Percentiles rank a stretch among this genome's conserved stretches.
These are phyloP conservation scores for Pichia californica DNA, from an alignment of 805 yeast genomes.

Conservation along the genomic window DNA sequence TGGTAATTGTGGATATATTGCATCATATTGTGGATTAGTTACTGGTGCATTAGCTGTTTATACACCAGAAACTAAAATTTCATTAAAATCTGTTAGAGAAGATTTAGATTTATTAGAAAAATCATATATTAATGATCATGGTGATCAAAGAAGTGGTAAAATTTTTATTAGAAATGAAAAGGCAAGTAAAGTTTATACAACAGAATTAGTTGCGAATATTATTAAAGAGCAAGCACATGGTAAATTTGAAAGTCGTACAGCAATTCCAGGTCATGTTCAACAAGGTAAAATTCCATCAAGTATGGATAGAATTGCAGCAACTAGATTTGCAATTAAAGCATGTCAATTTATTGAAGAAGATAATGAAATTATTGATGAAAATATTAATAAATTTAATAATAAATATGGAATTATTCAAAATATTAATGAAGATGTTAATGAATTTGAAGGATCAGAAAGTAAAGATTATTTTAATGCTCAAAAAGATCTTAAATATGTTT, in stretches of 20 bases:
- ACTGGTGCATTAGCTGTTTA: conserved; percentile 90
- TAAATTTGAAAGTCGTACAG: conserved; percentile 84
- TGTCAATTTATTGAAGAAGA: conserved; percentile 76
- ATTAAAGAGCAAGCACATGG: conserved; percentile 65
- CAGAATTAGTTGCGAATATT: conserved; percentile 77
- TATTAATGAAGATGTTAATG: neutral
- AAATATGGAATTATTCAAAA: conserved; percentile 21
- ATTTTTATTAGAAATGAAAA: conserved; percentile 76
- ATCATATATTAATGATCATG: conserved; percentile 66
- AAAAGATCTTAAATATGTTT: conserved; percentile 43
- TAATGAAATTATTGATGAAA: conserved; percentile 12
- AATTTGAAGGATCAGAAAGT: neutral
- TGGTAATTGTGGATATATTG: conserved; percentile 92
- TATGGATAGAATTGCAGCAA: conserved; percentile 85
- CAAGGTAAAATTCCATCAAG: conserved; percentile 96
- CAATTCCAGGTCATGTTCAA: conserved; percentile 97
- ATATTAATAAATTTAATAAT: conserved; percentile 15
- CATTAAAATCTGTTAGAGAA: conserved; percentile 60
- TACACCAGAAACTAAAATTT: conserved; percentile 80
- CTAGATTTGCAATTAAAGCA: conserved; percentile 85
- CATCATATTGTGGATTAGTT: conserved; percentile 75
- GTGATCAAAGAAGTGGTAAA: conserved; percentile 79
- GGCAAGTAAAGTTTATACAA: conserved; percentile 76
- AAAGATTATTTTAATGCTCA: conserved; percentile 21
- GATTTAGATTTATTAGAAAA: conserved; percentile 68